Evolutionary conservation across 768 basidiomycete species (phyloP).

Genomic region (Kwoniella sp.): DNA sequence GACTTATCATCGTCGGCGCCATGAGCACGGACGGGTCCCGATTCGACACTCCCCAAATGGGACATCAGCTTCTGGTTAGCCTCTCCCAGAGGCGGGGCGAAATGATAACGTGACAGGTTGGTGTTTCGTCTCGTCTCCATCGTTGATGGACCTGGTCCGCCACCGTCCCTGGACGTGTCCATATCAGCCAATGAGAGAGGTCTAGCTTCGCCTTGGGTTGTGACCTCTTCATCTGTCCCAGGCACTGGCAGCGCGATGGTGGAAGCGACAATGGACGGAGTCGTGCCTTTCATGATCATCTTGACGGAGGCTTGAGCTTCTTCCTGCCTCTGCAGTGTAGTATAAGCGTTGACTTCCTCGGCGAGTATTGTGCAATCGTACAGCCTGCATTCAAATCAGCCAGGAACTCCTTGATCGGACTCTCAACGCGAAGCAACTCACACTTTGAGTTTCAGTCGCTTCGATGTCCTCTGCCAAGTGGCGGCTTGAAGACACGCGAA

Average conservation of each 20-base stretch:
- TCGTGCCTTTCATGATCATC: background rate
- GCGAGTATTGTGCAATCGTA: conserved; percentile 55
- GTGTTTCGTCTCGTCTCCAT: background rate
- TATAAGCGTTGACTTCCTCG: conserved; percentile 21
- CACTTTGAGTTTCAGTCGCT: conserved; percentile 50
- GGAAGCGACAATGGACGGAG: background rate
- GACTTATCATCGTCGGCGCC: background rate
- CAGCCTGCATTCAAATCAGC: conserved; percentile 35
- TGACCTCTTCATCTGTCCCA: too few relatives aligned
- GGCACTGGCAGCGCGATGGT: background rate
- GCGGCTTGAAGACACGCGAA: conserved; percentile 57
- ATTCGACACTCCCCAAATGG: conserved; percentile 3
- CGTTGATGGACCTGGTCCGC: conserved; percentile 31
- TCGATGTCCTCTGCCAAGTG: conserved; percentile 53
- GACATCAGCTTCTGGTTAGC: conserved; percentile 12
- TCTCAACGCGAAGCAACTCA: conserved; percentile 25
- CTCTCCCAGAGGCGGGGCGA: conserved; percentile 8
- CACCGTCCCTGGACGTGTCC: background rate
- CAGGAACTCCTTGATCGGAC: background rate
- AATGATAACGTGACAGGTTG: background rate
- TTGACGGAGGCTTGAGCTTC: background rate
- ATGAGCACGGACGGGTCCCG: background rate
- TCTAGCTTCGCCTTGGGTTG: background rate
- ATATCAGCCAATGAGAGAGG: conserved; percentile 2
- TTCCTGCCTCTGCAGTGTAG: background rate